phyloP scores from a whole-genome alignment of 2,329 filamentous ascomycete species.

The Capronia americana region DNA sequence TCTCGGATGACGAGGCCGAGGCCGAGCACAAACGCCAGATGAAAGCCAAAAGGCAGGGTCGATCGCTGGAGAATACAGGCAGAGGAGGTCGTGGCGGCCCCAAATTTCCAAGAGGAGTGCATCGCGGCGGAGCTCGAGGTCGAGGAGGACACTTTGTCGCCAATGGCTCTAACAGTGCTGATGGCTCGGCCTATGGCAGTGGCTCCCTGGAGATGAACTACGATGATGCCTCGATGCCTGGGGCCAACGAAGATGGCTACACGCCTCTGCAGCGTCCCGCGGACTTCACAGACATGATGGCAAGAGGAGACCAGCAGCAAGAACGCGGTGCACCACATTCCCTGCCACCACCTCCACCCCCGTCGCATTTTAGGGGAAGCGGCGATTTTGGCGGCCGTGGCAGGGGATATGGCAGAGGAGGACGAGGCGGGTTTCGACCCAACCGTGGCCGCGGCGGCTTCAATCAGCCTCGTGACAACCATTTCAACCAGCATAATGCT shows the following conservation, averaged over 20 bases:
- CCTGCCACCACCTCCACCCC: conserved; percentile 30
- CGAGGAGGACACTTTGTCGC: conserved; percentile 17
- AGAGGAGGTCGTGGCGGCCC: conserved; percentile 45
- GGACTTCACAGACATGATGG: conserved; percentile 63
- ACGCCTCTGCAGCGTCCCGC: conserved; percentile 72
- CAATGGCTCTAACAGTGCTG: conserved; percentile 12
- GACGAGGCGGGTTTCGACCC: conserved; percentile 42
- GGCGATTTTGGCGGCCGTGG: conserved; percentile 50
- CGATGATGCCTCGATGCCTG: conserved; percentile 60
- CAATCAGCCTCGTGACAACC: conserved; percentile 20
- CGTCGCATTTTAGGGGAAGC: conserved; percentile 36
- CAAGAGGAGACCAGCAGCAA: conserved; percentile 39
- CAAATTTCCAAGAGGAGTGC: conserved; percentile 27
- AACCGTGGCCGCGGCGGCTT: conserved; percentile 43
- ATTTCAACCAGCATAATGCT: conserved; percentile 36
- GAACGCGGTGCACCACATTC: conserved; percentile 18
- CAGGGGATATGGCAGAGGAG: conserved; percentile 39
- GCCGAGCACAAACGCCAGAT: conserved; percentile 75
- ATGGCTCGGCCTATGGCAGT: conserved; percentile 39
- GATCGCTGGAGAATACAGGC: conserved; percentile 53
- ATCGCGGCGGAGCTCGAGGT: conserved; percentile 31
- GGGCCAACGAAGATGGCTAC: conserved; percentile 62
- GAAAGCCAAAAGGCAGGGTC: conserved; percentile 70
- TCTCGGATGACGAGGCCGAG: conserved; percentile 96
- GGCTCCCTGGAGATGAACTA: conserved; percentile 63